Evolutionary conservation across 2,329 filamentous ascomycete genomes (phyloP), one percentile per base, ranked within the genome.

Genomic region (Claviceps pazoutovae): DNA sequence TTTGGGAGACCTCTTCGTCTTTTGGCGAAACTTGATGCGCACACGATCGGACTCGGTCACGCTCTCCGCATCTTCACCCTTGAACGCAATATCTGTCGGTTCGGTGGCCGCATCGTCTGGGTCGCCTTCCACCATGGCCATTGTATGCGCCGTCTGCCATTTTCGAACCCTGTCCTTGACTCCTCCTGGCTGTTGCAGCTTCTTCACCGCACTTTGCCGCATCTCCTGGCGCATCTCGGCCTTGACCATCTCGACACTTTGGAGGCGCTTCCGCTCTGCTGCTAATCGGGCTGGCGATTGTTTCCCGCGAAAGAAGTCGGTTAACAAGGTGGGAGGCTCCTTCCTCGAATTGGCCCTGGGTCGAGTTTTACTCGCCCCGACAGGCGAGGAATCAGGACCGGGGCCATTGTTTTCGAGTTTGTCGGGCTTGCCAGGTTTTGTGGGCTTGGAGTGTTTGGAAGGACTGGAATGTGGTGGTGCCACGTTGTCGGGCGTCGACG

Each of bases 71-170:
- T 79, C 76, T 14, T 84, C 80, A 14, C 75, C 72, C 13, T 76
- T 73, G 54, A 79, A 76, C 5, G 78, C 74, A 36, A 86, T 68
- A 41, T 85, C 80, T 34, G 78, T 78, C 3, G 82, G 76, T 57
- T 80, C 78, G 34, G 72, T 78, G 5, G 75, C 72, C 6, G 73
- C 67, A 23, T 74, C 74, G 36, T 78, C 69, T 1, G 75, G 74
- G 51, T 76, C 71, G 2, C 71, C 74, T 1, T 67, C 68, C 3
- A 62, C 68, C 67, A 84, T 76, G 26, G 82, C 83, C 5, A 78
- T 76, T 37, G 83, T 85, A 61, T 85, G 88, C 58, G 83, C 74
- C 62, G 84, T 84, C 66, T 95, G 88, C 89, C 89, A 95, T 67
- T 83, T 78, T 59, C 83, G 84, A 50, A 95, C 86, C 60, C 89